phyloP scores from a whole-genome alignment of 331 rosid genomes.

The Pyracantha coccinea region DNA sequence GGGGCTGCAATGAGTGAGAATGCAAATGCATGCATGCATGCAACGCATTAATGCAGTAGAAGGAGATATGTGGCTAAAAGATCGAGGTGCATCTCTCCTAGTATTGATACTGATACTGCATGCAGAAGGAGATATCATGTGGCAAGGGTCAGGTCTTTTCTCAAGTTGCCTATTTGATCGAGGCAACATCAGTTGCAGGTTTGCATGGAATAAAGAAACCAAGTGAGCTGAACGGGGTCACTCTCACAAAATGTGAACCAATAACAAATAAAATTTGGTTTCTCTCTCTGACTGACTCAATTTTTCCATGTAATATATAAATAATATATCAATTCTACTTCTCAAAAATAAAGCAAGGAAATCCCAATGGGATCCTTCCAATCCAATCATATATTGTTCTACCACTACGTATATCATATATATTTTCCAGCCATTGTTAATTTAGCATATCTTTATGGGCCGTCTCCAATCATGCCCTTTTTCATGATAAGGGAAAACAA shows the following conservation, averaged over 20 bases:
- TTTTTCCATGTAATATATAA: background rate
- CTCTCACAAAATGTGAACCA: background rate
- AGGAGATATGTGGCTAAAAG: background rate
- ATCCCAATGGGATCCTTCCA: constrained; percentile 18
- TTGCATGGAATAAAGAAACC: constrained; percentile 12
- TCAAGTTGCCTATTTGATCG: background rate
- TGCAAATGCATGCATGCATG: constrained; percentile 1
- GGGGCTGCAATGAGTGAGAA: background rate
- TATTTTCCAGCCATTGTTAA: background rate
- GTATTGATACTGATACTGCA: background rate
- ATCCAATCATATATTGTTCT: constrained; percentile 19
- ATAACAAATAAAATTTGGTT: background rate
- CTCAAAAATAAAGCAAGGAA: background rate
- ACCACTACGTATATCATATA: background rate
- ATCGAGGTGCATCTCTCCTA: constrained; percentile 8
- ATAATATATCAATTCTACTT: background rate
- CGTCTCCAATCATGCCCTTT: background rate
- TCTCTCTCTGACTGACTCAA: background rate
- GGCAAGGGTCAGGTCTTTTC: background rate
- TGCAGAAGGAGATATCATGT: background rate
- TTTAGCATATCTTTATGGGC: constrained; percentile 1
- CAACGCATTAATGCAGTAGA: background rate
- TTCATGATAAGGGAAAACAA: background rate
- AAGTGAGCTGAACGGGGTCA: constrained; percentile 24
- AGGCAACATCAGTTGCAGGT: background rate